Evolutionary conservation across 768 basidiomycete genomes (phyloP).

Genomic region (Kwoniella botswanensis): DNA sequence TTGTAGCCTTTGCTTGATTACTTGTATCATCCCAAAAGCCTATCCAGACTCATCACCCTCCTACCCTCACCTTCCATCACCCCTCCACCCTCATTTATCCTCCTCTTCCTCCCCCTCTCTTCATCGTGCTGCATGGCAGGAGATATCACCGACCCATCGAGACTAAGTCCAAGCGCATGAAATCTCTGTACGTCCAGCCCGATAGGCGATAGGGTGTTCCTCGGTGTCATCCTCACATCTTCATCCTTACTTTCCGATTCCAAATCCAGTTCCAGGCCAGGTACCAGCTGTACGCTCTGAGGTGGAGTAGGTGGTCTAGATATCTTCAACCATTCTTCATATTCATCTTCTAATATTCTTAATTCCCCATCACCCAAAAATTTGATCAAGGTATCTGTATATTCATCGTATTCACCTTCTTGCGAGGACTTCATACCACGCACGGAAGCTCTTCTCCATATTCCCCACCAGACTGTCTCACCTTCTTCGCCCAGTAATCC

Average conservation of each 20-base stretch:
- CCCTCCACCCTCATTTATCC: not conserved
- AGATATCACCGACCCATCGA: not conserved
- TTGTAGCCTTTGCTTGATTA: no score
- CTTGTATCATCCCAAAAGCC: constrained; percentile 6
- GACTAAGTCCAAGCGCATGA: constrained; percentile 2
- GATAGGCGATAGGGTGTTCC: constrained; percentile 10
- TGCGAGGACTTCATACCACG: not conserved
- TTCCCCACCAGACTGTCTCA: constrained; percentile 54
- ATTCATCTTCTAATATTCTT: constrained; percentile 36
- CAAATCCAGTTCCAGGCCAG: not conserved
- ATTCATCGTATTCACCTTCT: constrained; percentile 20
- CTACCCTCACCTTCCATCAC: constrained; percentile 11
- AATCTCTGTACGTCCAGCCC: not conserved
- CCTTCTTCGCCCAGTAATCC: constrained; percentile 50
- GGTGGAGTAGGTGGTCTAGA: constrained; percentile 25
- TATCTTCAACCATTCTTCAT: constrained; percentile 19
- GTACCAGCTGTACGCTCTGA: not conserved
- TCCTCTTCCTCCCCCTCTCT: not conserved
- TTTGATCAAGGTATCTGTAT: constrained; percentile 18
- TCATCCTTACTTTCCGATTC: not conserved
- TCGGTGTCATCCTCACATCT: constrained; percentile 23
- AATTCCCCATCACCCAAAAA: constrained; percentile 46
- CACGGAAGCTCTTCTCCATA: constrained; percentile 33
- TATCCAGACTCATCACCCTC: constrained; percentile 23
- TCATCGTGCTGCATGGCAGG: not conserved